Conservation (phyloP, 2,329 filamentous ascomycete species). For the Gliomastix tumulicola region DNA sequence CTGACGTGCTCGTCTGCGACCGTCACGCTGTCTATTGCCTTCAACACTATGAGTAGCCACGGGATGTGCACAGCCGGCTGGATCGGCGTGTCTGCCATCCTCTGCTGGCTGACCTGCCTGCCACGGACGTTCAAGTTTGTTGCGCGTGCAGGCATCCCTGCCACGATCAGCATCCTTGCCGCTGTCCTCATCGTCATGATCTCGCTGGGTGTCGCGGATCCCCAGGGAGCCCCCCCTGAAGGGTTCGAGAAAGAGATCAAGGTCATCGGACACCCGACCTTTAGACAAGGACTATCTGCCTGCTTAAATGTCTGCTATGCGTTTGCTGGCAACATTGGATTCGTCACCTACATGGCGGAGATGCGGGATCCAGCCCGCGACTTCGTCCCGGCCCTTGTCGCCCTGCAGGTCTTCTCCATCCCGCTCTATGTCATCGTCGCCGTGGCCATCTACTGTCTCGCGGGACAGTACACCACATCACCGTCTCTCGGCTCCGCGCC, state of each 20-base stretch:
- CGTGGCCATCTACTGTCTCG: constrained; percentile 20
- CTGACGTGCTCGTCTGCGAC: constrained; percentile 64
- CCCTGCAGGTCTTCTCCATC: constrained; percentile 22
- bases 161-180: constrained; percentile 22
- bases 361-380: constrained; percentile 22
- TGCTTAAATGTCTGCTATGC: constrained; percentile 26
- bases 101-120: constrained; percentile 57
- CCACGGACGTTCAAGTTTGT: constrained; percentile 55
- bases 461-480: constrained; percentile 20
- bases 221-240: constrained; percentile 16
- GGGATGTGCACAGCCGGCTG: constrained; percentile 60
- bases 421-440: constrained; percentile 22
- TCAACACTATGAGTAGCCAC: constrained; percentile 60
- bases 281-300: constrained; percentile 21
- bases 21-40: constrained; percentile 58
- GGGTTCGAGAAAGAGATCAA: constrained; percentile 19
- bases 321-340: constrained; percentile 27
- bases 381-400: constrained; percentile 19
- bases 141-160: constrained; percentile 16
- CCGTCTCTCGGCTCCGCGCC: constrained; percentile 25
- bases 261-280: constrained; percentile 18
- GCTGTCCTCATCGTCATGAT: constrained; percentile 28
- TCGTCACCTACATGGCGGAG: constrained; percentile 24
- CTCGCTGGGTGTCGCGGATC: constrained; percentile 20
- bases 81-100: constrained; percentile 52